Conservation (phyloP, 768 basidiomycete species). For the Chalciporus chontae region DNA sequence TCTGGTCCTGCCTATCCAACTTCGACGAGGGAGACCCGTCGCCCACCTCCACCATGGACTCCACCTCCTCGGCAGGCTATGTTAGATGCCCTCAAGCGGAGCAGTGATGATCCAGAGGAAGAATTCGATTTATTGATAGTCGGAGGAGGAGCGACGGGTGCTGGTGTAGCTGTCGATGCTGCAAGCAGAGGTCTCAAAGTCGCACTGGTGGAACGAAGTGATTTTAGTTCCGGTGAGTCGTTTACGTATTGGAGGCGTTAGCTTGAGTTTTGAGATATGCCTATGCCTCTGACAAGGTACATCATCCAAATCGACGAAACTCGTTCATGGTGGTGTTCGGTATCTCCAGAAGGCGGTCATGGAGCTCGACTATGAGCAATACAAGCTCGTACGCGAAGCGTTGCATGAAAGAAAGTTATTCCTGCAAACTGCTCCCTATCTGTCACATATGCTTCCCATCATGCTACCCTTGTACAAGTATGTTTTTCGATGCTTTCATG, state of each 20-base stretch:
- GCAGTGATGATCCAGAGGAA: conserved; percentile 35
- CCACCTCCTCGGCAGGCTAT: conserved; percentile 69
- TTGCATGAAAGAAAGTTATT: conserved; percentile 91
- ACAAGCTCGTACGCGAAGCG: conserved; percentile 94
- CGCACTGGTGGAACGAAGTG: conserved; percentile 88
- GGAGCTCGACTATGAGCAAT: conserved; percentile 94
- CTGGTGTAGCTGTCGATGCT: conserved; percentile 95
- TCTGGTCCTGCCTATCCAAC: conserved; percentile 67
- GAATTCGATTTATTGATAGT: conserved; percentile 81
- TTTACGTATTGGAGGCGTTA: neutral
- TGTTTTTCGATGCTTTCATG: conserved; percentile 14
- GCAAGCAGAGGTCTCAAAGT: conserved; percentile 89
- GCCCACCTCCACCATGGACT: conserved; percentile 76
- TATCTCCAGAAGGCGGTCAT: conserved; percentile 97
- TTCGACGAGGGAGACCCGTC: conserved; percentile 61
- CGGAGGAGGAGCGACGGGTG: conserved; percentile 94
- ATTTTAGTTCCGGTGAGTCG: conserved; percentile 78
- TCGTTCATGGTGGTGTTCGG: conserved; percentile 96
- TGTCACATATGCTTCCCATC: conserved; percentile 90
- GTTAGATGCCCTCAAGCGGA: conserved; percentile 46
- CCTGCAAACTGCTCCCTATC: conserved; percentile 92
- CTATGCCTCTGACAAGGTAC: conserved; percentile 53
- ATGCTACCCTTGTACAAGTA: conserved; percentile 96
- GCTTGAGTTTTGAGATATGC: neutral
- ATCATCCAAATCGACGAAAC: conserved; percentile 95